phyloP scores from a whole-genome alignment of 1,284 basidiomycete genomes.

The Macrocystidia cucumis region DNA sequence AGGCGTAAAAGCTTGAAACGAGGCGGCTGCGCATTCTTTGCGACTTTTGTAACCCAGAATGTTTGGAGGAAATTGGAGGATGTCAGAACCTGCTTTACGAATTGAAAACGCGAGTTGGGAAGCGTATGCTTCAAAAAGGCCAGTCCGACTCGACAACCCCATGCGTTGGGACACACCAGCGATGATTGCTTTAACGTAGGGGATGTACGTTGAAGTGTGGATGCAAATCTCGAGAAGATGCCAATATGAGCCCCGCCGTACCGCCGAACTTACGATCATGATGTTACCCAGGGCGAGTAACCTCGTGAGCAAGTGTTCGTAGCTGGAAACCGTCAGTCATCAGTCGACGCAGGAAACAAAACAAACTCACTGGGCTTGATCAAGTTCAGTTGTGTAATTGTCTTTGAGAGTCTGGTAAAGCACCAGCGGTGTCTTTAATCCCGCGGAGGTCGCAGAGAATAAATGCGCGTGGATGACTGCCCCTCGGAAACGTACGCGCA shows the following conservation, averaged over 20 bases:
- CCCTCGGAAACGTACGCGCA: constrained; percentile 80
- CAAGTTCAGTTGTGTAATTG: constrained; percentile 32
- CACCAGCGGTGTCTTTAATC: constrained; percentile 19
- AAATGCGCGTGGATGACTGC: constrained; percentile 58
- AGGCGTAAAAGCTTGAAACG: constrained; percentile 57
- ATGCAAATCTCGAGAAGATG: constrained; percentile 74
- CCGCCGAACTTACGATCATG: constrained; percentile 73
- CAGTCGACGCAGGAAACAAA: constrained; percentile 5
- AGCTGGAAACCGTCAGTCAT: constrained; percentile 29
- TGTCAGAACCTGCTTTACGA: constrained; percentile 39
- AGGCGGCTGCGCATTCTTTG: constrained; percentile 50
- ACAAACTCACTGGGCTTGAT: constrained; percentile 32
- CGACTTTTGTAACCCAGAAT: constrained; percentile 67
- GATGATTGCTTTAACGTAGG: constrained; percentile 63
- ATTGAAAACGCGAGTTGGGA: constrained; percentile 70
- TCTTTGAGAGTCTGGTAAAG: constrained; percentile 40
- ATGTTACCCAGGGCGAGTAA: constrained; percentile 78
- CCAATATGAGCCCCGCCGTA: constrained; percentile 85
- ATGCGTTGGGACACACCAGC: constrained; percentile 57
- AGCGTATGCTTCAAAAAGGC: constrained; percentile 76
- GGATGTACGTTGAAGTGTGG: constrained; percentile 36
- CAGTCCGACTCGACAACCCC: constrained; percentile 57
- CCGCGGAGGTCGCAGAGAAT: constrained; percentile 35
- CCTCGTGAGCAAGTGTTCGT: constrained; percentile 75
- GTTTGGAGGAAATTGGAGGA: constrained; percentile 59